phyloP scores from a whole-genome alignment of 441 rosid species.

The Gossypium lobatum region DNA sequence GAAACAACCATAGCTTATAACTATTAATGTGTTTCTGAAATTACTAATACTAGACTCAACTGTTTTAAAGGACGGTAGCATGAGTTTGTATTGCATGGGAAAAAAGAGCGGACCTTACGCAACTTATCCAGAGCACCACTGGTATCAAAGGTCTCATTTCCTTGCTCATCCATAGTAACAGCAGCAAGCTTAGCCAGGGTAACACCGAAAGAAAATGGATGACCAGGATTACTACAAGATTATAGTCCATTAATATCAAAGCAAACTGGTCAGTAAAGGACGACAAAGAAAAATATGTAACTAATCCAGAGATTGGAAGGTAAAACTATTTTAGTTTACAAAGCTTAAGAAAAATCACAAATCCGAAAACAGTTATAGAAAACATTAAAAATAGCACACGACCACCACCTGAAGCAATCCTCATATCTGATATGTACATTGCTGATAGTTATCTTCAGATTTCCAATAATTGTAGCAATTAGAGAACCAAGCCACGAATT shows the following conservation, averaged over 20 bases:
- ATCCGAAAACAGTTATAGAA: not conserved
- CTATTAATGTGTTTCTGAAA: not conserved
- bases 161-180: slow-evolving; percentile 95
- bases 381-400: slow-evolving; percentile 17
- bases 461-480: slow-evolving; percentile 89
- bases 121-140: slow-evolving; percentile 95
- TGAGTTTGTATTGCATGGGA: slow-evolving; percentile 14
- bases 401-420: slow-evolving; percentile 76
- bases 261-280: slow-evolving; percentile 19
- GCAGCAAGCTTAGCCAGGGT: slow-evolving; percentile 98
- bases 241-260: slow-evolving; percentile 7
- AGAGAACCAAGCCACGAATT: slow-evolving; percentile 94
- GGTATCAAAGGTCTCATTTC: slow-evolving; percentile 93
- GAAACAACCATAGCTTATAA: not conserved
- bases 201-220: slow-evolving; percentile 87
- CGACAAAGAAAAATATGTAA: not conserved
- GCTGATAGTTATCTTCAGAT: slow-evolving; percentile 92
- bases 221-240: slow-evolving; percentile 61
- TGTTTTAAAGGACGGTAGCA: slow-evolving; percentile 2
- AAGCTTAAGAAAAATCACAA: slow-evolving; percentile 12
- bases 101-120: slow-evolving; percentile 65
- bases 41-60: not conserved
- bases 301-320: not conserved
- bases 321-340: not conserved
- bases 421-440: slow-evolving; percentile 97